These are phyloP conservation scores for Calocybe cyanea DNA, from an alignment of 768 basidiomycete species.

Conservation along the genomic window DNA sequence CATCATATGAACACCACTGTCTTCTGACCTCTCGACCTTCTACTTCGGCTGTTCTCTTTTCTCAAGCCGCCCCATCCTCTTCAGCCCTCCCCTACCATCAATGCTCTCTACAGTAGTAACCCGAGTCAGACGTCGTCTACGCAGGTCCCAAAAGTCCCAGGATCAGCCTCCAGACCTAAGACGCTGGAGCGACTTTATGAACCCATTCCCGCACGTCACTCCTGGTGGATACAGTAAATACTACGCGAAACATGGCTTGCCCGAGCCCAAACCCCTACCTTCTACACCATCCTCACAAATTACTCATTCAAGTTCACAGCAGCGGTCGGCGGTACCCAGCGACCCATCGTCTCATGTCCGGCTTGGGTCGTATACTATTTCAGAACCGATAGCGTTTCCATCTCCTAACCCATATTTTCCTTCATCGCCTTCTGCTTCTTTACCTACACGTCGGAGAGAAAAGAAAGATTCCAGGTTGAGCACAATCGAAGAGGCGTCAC, in stretches of 20 bases:
- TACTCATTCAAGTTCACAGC: no score
- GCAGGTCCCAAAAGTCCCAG: constrained; percentile 14
- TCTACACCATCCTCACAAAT: constrained; percentile 2
- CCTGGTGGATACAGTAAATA: constrained; percentile 40
- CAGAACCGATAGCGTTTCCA: no score
- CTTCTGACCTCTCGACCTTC: constrained; percentile 16
- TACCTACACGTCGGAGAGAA: constrained; percentile 14
- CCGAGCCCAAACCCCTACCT: constrained; percentile 9
- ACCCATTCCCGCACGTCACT: constrained; percentile 36
- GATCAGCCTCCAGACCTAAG: constrained; percentile 31
- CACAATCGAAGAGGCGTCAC: constrained; percentile 21
- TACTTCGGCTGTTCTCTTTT: not conserved
- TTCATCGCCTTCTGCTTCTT: constrained; percentile 10
- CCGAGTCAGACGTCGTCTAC: constrained; percentile 19
- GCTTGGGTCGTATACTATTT: no score
- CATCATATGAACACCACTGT: constrained; percentile 17
- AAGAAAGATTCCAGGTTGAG: constrained; percentile 13
- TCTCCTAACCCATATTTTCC: not conserved
- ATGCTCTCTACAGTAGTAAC: constrained; percentile 31
- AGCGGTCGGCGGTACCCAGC: no score
- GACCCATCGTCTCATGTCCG: not conserved
- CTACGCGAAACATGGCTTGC: constrained; percentile 25
- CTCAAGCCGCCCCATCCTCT: constrained; percentile 3
- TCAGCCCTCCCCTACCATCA: constrained; percentile 1
- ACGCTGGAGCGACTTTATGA: constrained; percentile 31